Evolutionary conservation across 306 rosid genomes (phyloP).

Genomic region (Vigna hirtella): DNA sequence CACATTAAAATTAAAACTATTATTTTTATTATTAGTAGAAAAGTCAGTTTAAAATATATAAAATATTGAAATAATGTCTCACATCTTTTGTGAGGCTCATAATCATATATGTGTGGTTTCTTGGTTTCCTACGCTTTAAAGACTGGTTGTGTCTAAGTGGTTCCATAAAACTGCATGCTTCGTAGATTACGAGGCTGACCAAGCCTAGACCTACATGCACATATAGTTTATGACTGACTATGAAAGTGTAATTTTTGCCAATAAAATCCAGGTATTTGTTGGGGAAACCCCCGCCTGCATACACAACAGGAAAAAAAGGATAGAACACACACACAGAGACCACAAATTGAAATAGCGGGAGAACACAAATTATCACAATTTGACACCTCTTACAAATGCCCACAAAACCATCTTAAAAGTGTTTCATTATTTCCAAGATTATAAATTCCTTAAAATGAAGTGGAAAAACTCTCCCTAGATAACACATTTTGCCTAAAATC

Average conservation of each 20-base stretch:
- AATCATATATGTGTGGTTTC: not conserved
- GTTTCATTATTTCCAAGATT: not conserved
- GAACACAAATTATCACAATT: not conserved
- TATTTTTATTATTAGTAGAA: not conserved
- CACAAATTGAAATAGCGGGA: not conserved
- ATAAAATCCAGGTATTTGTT: slow-evolving; percentile 10
- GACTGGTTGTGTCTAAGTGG: not conserved
- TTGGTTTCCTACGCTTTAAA: not conserved
- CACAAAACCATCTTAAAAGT: not conserved
- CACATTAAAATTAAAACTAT: not conserved
- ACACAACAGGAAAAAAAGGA: not conserved
- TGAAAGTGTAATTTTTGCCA: not conserved
- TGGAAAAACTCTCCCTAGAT: not conserved
- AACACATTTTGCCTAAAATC: not conserved
- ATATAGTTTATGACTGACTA: slow-evolving; percentile 14
- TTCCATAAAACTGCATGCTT: not conserved
- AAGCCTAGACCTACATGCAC: slow-evolving; percentile 30
- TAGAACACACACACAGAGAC: not conserved
- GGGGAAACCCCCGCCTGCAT: not conserved
- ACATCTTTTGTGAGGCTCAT: not conserved
- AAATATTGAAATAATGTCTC: not conserved
- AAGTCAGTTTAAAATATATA: not conserved
- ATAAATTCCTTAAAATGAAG: not conserved
- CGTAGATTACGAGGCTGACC: slow-evolving; percentile 12
- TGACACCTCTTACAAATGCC: not conserved